phyloP scores from a whole-genome alignment of 2,329 filamentous ascomycete genomes.

The Leptodontidium sp. region DNA sequence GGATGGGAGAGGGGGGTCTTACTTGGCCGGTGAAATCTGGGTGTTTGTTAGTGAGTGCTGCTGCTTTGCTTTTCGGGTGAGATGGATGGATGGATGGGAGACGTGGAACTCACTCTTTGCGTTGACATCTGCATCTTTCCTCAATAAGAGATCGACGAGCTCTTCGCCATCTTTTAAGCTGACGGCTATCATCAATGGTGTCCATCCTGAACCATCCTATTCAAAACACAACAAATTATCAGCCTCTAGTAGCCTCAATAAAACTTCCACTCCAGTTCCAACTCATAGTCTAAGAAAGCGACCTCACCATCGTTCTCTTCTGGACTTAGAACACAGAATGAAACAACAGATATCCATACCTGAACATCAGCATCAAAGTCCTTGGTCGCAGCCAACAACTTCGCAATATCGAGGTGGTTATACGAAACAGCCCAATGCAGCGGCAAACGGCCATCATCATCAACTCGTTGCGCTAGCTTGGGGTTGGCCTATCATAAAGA shows the following conservation, averaged over 20 bases:
- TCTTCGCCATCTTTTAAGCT: constrained; percentile 77
- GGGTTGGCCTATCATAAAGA: constrained; percentile 70
- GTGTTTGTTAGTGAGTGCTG: constrained; percentile 28
- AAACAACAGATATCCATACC: constrained; percentile 52
- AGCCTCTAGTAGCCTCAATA: neutral
- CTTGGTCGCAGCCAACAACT: constrained; percentile 73
- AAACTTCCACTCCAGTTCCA: neutral
- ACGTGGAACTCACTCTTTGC: constrained; percentile 65
- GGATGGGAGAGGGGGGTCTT: constrained; percentile 23
- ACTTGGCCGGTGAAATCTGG: constrained; percentile 73
- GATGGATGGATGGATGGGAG: neutral
- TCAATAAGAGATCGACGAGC: constrained; percentile 72
- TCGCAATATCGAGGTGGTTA: constrained; percentile 78
- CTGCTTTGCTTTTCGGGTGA: neutral
- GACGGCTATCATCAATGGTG: constrained; percentile 82
- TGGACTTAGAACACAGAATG: neutral
- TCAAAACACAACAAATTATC: neutral
- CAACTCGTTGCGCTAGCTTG: constrained; percentile 74
- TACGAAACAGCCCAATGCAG: constrained; percentile 94
- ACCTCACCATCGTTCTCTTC: neutral
- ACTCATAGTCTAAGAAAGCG: neutral
- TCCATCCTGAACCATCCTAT: constrained; percentile 82
- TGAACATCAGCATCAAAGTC: constrained; percentile 86
- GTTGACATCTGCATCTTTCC: constrained; percentile 76
- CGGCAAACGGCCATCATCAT: constrained; percentile 88